Base-by-base conservation (phyloP, 2,329 filamentous ascomycete genomes). In the Aspergillus tamarii region DNA sequence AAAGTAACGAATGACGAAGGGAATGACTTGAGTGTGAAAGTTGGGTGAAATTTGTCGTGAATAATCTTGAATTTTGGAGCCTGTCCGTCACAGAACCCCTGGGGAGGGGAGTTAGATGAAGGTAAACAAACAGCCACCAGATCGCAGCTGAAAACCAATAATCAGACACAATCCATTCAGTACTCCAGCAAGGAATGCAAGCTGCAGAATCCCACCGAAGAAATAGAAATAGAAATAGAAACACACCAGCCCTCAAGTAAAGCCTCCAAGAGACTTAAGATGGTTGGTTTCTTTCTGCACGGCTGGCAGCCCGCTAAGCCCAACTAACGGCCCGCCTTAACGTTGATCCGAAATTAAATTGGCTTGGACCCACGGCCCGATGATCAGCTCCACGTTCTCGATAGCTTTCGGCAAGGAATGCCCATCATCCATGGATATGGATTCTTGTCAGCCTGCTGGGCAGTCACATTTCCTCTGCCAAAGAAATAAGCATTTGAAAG, bases 321-420 rank as follows among this genome's bases (percentile, higher is more conserved):
- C 34, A 36, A 16, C 34, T 23, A 45, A 41, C 55, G 64, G 66
- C 55, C 52, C 71, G 73, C 64, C 66, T 64, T 54, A 74, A 73
- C n/a, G 23, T 71, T 74, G 19, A 57, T 70, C 74, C 74, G 73
- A 71, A 64, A 72, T 73, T 52, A 72, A 71, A 64, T 73, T 52
- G 45, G 32, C 36, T 46, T 46, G 32, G 52, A 55, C 55, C 46
- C 54, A 57, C 45, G 32, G 48, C 30, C 43, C 26, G 43, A 23
- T 55, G 32, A 63, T 50, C 57, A 48, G 23, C 46, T 50, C 57
- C 61, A 63, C 52, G 52, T 61, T 57, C 59, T 57, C 41, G 58
- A 61, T 53, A 34, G 32, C 46, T 62, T 57, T 36, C 52, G 52
- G 60, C 56, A 62, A 59, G 61, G 61, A 50, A 59, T 54, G 57